These are phyloP conservation scores for Aspergillus arachidicola DNA, from an alignment of 2,329 filamentous ascomycete species.

Conservation along the genomic window DNA sequence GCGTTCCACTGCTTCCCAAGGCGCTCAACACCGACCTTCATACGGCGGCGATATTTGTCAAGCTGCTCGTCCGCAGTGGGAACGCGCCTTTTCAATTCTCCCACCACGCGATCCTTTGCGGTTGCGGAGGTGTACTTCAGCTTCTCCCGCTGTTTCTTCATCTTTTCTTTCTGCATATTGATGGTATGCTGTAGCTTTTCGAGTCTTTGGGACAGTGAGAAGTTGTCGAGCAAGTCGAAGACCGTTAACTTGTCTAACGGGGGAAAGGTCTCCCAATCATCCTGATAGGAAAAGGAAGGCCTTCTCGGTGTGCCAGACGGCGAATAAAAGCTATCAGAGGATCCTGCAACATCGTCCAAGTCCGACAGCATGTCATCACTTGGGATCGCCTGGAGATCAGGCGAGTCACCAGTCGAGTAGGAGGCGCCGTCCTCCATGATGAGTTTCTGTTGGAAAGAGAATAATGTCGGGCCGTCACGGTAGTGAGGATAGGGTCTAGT, in stretches of 20 bases:
- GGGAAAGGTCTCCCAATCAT: constrained; percentile 84
- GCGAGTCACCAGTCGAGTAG: constrained; percentile 23
- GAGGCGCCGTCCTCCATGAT: constrained; percentile 34
- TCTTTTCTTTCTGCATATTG: constrained; percentile 79
- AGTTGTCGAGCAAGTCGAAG: constrained; percentile 90
- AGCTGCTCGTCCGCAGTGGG: constrained; percentile 90
- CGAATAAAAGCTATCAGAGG: constrained; percentile 33
- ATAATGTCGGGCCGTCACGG: constrained; percentile 39
- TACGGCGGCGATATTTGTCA: constrained; percentile 83
- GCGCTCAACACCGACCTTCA: constrained; percentile 87
- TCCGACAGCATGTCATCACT: constrained; percentile 30
- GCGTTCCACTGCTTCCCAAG: constrained; percentile 85
- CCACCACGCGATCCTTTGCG: constrained; percentile 86
- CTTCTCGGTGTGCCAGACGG: constrained; percentile 35
- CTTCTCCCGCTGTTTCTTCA: constrained; percentile 78
- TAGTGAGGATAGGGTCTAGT: constrained; percentile 39
- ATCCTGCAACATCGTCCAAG: constrained; percentile 27
- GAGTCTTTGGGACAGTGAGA: constrained; percentile 84
- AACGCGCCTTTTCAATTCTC: constrained; percentile 85
- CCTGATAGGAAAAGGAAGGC: constrained; percentile 82
- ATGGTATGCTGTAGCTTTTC: constrained; percentile 87
- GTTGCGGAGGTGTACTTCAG: constrained; percentile 73
- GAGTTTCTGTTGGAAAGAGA: constrained; percentile 41
- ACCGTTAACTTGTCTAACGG: constrained; percentile 87
- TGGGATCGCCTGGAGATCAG: constrained; percentile 26